Evolutionary conservation across 1,139 yeast species (phyloP).

Genomic region (Suhomyces kunorum): DNA sequence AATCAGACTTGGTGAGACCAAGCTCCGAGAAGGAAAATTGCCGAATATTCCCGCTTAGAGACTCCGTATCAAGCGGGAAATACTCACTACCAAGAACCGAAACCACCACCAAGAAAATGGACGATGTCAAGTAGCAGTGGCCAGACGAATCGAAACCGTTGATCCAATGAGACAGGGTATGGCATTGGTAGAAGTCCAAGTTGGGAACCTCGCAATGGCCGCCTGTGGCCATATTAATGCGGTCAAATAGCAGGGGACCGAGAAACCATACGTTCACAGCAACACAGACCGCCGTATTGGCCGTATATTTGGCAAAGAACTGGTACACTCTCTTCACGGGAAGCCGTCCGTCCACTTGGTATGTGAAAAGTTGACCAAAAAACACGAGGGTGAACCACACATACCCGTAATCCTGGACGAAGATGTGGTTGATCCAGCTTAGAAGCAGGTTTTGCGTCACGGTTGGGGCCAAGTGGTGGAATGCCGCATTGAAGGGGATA

Average conservation of each 20-base stretch:
- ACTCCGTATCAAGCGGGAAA: background rate
- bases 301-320: constrained; percentile 16
- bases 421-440: constrained; percentile 11
- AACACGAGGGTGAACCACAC: constrained; percentile 30
- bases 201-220: constrained; percentile 6
- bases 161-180: constrained; percentile 55
- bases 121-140: constrained; percentile 55
- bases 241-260: constrained; percentile 47
- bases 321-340: constrained; percentile 10
- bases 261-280: constrained; percentile 44
- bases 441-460: constrained; percentile 9
- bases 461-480: constrained; percentile 2
- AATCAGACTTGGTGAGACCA: background rate
- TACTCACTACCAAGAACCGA: constrained; percentile 2
- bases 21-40: background rate
- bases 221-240: constrained; percentile 28
- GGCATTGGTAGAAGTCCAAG: constrained; percentile 35
- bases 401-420: constrained; percentile 32
- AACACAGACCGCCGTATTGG: constrained; percentile 21
- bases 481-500: constrained; percentile 5
- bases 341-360: constrained; percentile 9
- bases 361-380: constrained; percentile 14
- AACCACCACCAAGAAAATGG: constrained; percentile 49
- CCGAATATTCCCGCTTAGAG: too few relatives aligned
- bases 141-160: constrained; percentile 68